Conservation (phyloP, 179 eudicot genomes). For the Spergularia azorica region DNA sequence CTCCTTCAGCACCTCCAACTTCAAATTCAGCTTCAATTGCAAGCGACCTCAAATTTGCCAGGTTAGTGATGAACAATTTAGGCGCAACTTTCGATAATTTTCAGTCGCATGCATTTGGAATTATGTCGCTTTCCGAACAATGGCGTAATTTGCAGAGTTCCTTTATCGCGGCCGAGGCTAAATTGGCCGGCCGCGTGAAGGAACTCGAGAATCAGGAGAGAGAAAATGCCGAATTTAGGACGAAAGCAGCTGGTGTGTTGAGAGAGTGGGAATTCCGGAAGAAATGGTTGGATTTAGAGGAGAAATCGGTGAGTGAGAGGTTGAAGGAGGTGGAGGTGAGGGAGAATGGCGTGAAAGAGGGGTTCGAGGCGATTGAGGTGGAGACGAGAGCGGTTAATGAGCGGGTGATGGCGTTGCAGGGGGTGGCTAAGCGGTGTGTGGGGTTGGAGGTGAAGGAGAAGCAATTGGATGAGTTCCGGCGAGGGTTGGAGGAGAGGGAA, state of each 20-base stretch:
- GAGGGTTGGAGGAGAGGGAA: too few relatives aligned
- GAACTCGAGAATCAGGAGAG: conserved; percentile 37
- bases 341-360: conserved; percentile 1
- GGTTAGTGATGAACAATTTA: conserved; percentile 14
- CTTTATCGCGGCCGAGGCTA: conserved; percentile 17
- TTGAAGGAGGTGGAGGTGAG: conserved; percentile 5
- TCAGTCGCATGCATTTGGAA: conserved; percentile 10
- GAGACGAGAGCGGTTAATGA: conserved; percentile 8
- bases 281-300: conserved; percentile 16
- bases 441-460: conserved; percentile 4
- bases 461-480: too few relatives aligned
- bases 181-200: conserved; percentile 15
- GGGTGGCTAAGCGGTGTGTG: background rate
- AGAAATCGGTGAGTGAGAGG: conserved; percentile 2
- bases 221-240: background rate
- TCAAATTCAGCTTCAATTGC: background rate
- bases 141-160: conserved; percentile 20
- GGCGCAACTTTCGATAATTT: background rate
- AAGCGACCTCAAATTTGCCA: background rate
- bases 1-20: too few relatives aligned
- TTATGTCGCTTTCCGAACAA: conserved; percentile 12
- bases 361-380: conserved; percentile 19
- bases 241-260: conserved; percentile 13
- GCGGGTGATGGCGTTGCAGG: background rate
- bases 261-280: conserved; percentile 22